phyloP scores from a whole-genome alignment of 2,329 filamentous ascomycete species.

The Sclerotinia sclerotiorum region DNA sequence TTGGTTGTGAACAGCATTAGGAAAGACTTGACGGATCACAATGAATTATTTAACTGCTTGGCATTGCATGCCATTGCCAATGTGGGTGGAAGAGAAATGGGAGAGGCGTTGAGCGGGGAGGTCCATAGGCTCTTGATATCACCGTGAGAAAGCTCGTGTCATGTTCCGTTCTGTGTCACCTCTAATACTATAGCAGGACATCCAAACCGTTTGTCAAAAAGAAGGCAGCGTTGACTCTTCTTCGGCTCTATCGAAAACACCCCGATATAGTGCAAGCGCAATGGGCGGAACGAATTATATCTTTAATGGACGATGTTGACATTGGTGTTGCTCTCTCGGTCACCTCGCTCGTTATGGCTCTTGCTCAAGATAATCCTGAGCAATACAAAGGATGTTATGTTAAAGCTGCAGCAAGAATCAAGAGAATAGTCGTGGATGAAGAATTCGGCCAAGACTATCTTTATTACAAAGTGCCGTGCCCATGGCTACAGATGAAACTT shows the following conservation, averaged over 20 bases:
- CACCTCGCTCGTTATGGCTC: conserved; percentile 89
- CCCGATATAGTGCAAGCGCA: conserved; percentile 92
- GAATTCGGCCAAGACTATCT: conserved; percentile 90
- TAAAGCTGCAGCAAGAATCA: conserved; percentile 86
- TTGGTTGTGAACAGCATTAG: conserved; percentile 97
- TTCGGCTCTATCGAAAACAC: conserved; percentile 91
- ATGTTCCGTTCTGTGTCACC: background rate
- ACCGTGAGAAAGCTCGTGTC: conserved; percentile 62
- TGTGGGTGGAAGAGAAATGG: conserved; percentile 95
- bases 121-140: conserved; percentile 93
- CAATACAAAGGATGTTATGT: conserved; percentile 92
- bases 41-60: conserved; percentile 96
- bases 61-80: conserved; percentile 97
- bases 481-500: conserved; percentile 96
- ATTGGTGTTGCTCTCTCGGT: conserved; percentile 93
- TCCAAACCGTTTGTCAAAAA: conserved; percentile 99
- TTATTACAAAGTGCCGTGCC: conserved; percentile 99
- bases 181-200: conserved; percentile 47
- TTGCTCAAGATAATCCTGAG: conserved; percentile 92
- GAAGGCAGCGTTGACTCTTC: conserved; percentile 90
- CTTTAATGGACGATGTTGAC: conserved; percentile 96
- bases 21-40: conserved; percentile 91
- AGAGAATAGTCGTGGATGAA: conserved; percentile 85
- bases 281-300: conserved; percentile 97
- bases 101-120: conserved; percentile 85